These are phyloP conservation scores for Yamadazyma kitorensis DNA, from an alignment of 805 yeast genomes.

Conservation along the genomic window DNA sequence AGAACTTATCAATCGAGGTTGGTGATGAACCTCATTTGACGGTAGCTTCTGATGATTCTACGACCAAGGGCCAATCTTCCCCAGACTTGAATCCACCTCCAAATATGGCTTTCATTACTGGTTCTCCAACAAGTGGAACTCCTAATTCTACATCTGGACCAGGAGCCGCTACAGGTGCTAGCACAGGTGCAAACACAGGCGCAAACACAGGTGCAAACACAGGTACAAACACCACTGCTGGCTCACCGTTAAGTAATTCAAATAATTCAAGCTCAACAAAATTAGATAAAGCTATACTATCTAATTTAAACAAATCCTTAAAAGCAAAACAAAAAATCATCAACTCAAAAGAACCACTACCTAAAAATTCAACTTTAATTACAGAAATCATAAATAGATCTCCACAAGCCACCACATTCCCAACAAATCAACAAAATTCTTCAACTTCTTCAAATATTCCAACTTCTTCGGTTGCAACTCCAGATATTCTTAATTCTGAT, in stretches of 20 bases:
- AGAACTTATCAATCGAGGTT: too few relatives aligned
- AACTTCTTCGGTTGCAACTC: background rate
- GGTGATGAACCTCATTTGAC: too few relatives aligned
- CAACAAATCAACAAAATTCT: constrained; percentile 3
- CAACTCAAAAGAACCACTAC: constrained; percentile 33
- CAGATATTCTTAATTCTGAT: constrained; percentile 9
- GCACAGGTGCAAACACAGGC: too few relatives aligned
- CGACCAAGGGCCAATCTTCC: too few relatives aligned
- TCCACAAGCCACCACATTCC: constrained; percentile 24
- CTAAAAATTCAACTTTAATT: constrained; percentile 32
- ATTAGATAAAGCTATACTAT: constrained; percentile 29
- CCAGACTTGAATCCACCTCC: too few relatives aligned
- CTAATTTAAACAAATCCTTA: constrained; percentile 41
- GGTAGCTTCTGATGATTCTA: too few relatives aligned
- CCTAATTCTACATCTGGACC: too few relatives aligned
- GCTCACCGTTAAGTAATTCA: constrained; percentile 1
- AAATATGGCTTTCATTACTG: too few relatives aligned
- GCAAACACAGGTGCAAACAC: too few relatives aligned
- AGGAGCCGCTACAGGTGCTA: too few relatives aligned
- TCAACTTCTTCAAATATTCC: constrained; percentile 1
- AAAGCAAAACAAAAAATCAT: constrained; percentile 43
- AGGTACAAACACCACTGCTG: background rate
- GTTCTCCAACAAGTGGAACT: too few relatives aligned
- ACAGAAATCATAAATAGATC: constrained; percentile 36
- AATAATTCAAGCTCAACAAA: constrained; percentile 5